Conservation (phyloP, 176 grass and related monocot species). For the Oryza glaberrima region DNA sequence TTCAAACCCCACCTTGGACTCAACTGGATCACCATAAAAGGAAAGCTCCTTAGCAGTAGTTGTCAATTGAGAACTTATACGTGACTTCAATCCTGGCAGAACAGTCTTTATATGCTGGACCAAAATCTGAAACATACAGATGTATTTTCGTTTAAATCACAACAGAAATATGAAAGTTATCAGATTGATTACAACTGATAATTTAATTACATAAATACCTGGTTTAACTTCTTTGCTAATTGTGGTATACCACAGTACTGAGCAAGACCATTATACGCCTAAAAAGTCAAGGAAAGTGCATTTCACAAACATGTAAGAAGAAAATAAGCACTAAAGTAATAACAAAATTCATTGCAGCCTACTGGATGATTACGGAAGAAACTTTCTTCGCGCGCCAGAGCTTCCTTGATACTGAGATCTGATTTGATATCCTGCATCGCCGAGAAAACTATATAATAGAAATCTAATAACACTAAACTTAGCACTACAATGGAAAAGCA, state of each 20-base stretch:
- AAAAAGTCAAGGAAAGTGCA: slow-evolving; percentile 27
- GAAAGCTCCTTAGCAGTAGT: slow-evolving; percentile 88
- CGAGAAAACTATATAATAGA: slow-evolving; percentile 18
- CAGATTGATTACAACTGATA: not conserved
- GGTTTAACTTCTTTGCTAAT: slow-evolving; percentile 97
- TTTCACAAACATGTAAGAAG: slow-evolving; percentile 32
- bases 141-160: slow-evolving; percentile 21
- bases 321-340: slow-evolving; percentile 14
- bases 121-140: slow-evolving; percentile 78
- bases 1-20: slow-evolving; percentile 75
- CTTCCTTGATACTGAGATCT: slow-evolving; percentile 92
- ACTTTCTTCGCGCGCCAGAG: slow-evolving; percentile 81
- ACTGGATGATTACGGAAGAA: slow-evolving; percentile 88
- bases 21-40: slow-evolving; percentile 86
- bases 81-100: slow-evolving; percentile 88
- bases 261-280: slow-evolving; percentile 95
- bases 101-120: slow-evolving; percentile 92
- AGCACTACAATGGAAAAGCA: not conserved
- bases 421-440: slow-evolving; percentile 84
- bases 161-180: slow-evolving; percentile 12
- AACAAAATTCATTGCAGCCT: slow-evolving; percentile 39
- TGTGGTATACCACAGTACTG: slow-evolving; percentile 91
- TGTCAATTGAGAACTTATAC: slow-evolving; percentile 87
- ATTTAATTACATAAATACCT: slow-evolving; percentile 49
- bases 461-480: slow-evolving; percentile 21